These are phyloP conservation scores for Colletotrichum sp. DNA, from an alignment of 2,329 filamentous ascomycete genomes.

Conservation along the genomic window DNA sequence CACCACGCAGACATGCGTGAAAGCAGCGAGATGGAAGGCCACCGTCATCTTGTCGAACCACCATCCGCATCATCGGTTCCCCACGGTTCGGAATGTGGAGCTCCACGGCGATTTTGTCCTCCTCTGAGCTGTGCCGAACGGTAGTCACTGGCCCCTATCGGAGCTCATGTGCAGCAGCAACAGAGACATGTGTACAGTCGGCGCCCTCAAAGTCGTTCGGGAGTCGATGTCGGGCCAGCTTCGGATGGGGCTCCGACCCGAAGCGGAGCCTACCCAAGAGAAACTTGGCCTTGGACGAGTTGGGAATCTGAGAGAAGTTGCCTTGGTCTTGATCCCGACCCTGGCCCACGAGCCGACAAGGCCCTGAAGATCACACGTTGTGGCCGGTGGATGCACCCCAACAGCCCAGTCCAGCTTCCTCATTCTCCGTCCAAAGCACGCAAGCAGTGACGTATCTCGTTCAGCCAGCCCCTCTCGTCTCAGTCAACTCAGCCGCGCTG, in stretches of 20 bases:
- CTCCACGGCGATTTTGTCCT: background rate
- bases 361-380: background rate
- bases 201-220: background rate
- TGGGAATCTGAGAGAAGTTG: background rate
- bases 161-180: background rate
- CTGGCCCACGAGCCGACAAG: background rate
- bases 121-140: background rate
- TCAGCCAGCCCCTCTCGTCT: background rate
- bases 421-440: conserved; percentile 12
- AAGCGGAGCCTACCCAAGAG: background rate
- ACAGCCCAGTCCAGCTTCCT: background rate
- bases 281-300: background rate
- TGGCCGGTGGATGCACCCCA: conserved; percentile 2
- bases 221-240: background rate
- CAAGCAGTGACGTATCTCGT: conserved; percentile 16
- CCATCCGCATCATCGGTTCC: background rate
- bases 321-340: conserved; percentile 1
- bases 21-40: background rate
- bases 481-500: background rate
- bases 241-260: conserved; percentile 16
- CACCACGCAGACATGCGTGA: background rate
- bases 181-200: background rate
- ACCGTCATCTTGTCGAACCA: background rate
- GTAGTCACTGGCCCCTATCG: background rate
- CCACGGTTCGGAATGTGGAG: conserved; percentile 12